phyloP scores from a whole-genome alignment of 495 filamentous ascomycete species.

The Viridothelium virens region DNA sequence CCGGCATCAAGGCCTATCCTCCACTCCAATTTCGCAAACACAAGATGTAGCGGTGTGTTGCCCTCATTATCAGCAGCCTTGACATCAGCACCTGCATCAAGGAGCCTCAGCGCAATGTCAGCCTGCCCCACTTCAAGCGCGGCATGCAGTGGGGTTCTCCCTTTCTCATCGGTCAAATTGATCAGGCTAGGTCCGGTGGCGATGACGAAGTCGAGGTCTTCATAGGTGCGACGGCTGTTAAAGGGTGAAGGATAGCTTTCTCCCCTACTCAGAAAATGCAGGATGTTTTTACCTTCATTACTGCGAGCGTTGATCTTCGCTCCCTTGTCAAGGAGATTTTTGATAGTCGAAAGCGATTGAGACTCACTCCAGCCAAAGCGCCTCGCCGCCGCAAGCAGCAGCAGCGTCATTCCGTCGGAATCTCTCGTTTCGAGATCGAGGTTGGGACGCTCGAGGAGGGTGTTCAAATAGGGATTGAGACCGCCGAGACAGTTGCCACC shows the following conservation, averaged over 20 bases:
- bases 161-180: neutral
- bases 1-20: neutral
- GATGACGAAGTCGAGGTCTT: no score
- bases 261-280: no score
- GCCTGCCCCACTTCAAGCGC: neutral
- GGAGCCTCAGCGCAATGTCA: neutral
- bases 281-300: neutral
- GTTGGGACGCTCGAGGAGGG: neutral
- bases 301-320: neutral
- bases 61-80: neutral
- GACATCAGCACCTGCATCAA: neutral
- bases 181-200: neutral
- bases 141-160: neutral
- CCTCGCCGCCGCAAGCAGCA: neutral
- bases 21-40: neutral
- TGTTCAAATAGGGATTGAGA: neutral
- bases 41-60: neutral
- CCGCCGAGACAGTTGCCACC: no score
- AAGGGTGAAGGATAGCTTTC: no score
- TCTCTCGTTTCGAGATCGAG: neutral
- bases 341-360: neutral
- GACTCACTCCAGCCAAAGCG: neutral
- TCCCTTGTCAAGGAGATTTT: neutral
- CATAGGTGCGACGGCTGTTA: no score
- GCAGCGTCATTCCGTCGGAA: neutral